Evolutionary conservation across 345 rosid species (phyloP).

Genomic region (Eucalyptus victrix): DNA sequence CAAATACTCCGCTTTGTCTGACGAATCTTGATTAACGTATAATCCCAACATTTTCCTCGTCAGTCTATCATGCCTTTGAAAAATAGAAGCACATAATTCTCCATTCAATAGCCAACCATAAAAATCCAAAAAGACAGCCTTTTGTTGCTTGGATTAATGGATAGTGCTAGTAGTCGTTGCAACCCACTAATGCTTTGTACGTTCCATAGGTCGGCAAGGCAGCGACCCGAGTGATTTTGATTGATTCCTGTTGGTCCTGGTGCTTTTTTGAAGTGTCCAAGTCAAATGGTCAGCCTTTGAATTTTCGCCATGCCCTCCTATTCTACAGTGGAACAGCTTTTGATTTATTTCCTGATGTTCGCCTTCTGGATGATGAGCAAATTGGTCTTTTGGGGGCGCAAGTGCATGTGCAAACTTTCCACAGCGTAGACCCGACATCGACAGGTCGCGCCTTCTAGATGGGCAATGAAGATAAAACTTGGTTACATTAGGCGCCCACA

Average conservation of each 20-base stretch:
- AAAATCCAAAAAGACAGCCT: not conserved
- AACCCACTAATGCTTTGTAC: not conserved
- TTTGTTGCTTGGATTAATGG: not conserved
- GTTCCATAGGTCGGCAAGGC: not conserved
- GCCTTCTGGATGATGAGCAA: not conserved
- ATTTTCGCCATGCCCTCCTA: not conserved
- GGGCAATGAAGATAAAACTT: not conserved
- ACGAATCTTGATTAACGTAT: not conserved
- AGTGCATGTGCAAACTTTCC: not conserved
- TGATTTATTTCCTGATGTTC: not conserved
- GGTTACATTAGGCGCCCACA: not conserved
- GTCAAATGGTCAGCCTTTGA: not conserved
- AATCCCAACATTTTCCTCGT: not conserved
- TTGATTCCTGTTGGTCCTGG: not conserved
- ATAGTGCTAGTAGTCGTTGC: not conserved
- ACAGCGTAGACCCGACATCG: not conserved
- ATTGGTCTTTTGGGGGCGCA: not conserved
- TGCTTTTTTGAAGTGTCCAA: not conserved
- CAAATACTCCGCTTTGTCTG: not conserved
- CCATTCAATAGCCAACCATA: not conserved
- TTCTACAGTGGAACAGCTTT: not conserved
- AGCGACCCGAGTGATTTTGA: not conserved
- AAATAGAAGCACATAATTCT: not conserved
- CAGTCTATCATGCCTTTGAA: not conserved
- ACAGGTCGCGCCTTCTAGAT: not conserved